Conservation (phyloP, 1,284 basidiomycete genomes). For the Ceratobasidium theobromae region DNA sequence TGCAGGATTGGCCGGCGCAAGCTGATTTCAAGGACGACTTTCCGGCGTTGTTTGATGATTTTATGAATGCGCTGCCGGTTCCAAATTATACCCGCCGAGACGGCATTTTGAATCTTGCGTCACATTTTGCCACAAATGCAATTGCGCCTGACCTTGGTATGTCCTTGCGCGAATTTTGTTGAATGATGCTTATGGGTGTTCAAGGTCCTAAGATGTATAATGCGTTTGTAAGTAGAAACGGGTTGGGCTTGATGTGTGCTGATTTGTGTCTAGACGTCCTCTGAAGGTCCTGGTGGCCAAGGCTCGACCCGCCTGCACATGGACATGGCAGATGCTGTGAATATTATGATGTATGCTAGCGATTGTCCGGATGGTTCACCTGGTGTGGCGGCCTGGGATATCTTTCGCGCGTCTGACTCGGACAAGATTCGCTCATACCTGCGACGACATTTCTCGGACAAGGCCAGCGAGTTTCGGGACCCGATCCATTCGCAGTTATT, state of each 20-base stretch:
- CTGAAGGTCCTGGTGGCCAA: conserved; percentile 62
- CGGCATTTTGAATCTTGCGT: conserved; percentile 83
- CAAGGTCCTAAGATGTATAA: conserved; percentile 53
- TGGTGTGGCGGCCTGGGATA: conserved; percentile 90
- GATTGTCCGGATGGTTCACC: conserved; percentile 60
- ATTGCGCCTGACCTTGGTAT: conserved; percentile 83
- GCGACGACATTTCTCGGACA: conserved; percentile 48
- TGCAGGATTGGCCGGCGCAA: conserved; percentile 87
- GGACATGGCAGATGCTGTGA: conserved; percentile 95
- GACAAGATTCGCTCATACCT: conserved; percentile 75
- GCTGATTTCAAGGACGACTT: conserved; percentile 81
- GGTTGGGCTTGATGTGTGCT: conserved; percentile 38
- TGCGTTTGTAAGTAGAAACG: conserved; percentile 43
- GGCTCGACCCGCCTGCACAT: conserved; percentile 89
- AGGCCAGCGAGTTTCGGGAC: conserved; percentile 53
- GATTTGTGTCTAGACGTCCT: conserved; percentile 66
- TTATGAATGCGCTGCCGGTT: conserved; percentile 78
- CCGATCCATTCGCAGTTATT: conserved; percentile 91
- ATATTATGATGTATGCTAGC: conserved; percentile 83
- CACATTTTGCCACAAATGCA: conserved; percentile 82
- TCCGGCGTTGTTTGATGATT: conserved; percentile 87
- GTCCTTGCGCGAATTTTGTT: neutral
- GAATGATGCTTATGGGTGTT: neutral
- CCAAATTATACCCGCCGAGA: conserved; percentile 87
- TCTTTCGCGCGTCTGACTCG: conserved; percentile 84